These are phyloP conservation scores for Penicillium desertorum DNA, from an alignment of 495 filamentous ascomycete genomes.

Conservation along the genomic window DNA sequence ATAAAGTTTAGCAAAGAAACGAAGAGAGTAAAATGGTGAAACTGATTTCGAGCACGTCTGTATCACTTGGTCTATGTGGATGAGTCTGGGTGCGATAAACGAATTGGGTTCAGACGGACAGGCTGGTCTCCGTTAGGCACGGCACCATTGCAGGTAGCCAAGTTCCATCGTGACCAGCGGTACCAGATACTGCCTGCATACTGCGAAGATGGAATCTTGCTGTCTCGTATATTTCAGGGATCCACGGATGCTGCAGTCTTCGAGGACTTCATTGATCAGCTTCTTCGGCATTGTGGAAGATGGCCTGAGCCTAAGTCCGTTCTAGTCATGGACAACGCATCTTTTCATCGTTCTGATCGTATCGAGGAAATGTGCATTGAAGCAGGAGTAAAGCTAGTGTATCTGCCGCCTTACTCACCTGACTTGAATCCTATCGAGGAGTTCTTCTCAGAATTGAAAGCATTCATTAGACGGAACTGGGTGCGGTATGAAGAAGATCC, in stretches of 20 bases:
- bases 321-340: background rate
- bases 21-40: no score
- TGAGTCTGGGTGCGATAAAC: constrained; percentile 9
- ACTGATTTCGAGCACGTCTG: no score
- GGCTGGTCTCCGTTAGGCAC: constrained; percentile 33
- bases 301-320: constrained; percentile 34
- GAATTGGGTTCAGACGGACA: constrained; percentile 26
- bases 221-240: constrained; percentile 34
- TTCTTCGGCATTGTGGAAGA: constrained; percentile 34
- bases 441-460: constrained; percentile 18
- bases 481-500: constrained; percentile 3
- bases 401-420: constrained; percentile 8
- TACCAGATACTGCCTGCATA: constrained; percentile 44
- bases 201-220: constrained; percentile 36
- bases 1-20: no score
- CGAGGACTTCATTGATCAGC: constrained; percentile 40
- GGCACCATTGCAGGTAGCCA: constrained; percentile 31
- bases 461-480: constrained; percentile 13
- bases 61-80: background rate
- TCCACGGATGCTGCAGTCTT: constrained; percentile 39
- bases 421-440: constrained; percentile 13
- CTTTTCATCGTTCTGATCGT: background rate
- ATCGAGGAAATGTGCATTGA: background rate
- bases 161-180: constrained; percentile 29
- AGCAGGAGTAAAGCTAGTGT: constrained; percentile 33